Base-by-base conservation (phyloP, 805 yeast genomes). In the Candida argentea region DNA sequence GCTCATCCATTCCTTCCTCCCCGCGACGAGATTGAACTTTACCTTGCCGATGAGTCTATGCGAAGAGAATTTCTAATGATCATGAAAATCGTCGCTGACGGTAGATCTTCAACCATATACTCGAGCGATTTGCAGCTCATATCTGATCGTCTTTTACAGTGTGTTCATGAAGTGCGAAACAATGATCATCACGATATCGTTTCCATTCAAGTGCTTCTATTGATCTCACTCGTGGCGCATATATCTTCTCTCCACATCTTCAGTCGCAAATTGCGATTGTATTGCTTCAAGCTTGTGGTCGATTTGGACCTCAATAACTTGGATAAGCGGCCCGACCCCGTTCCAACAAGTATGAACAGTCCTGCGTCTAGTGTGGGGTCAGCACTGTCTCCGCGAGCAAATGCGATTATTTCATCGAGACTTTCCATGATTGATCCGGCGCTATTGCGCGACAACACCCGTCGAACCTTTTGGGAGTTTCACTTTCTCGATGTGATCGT, bases 401-500 rank as follows among this genome's bases (percentile, higher is more conserved):
- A 15, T 3, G 11, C 36, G 6, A 31, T 36, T 11, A 22, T 22
- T 10, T 39, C 44, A 2, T 32, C 42, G 5, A 30, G 49, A 18
- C 26, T 41, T n/a, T 21, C 29, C 4, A 36, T 32, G 17, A 33
- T 44, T 14, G 31, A 43, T 4, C 24, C 14, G 9, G 19, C 26
- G 3, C 18, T 32, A 17, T 20, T 41, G 12, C 15, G 16, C 20
- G 61, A 59, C 32, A 42, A 53, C 22, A 61, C 62, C 4, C 52
- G 75, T 30, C 50, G 71, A 32, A 54, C 67, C 7, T 59, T 66
- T 34, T 69, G 75, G 75, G 76, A 69, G 31, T 40, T 67, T 5
- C 62, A 64, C 38, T 69, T 67, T 39, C 52, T 69, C 28, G 76
- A 69, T 42, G 64, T 69, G 6, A 50, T 67, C 20, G 65, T 67